A percentile compares a stretch with the other conserved stretches of the same genome.
Conservation (phyloP, 2,329 filamentous ascomycete genomes). For the Pleomassaria siparia region DNA sequence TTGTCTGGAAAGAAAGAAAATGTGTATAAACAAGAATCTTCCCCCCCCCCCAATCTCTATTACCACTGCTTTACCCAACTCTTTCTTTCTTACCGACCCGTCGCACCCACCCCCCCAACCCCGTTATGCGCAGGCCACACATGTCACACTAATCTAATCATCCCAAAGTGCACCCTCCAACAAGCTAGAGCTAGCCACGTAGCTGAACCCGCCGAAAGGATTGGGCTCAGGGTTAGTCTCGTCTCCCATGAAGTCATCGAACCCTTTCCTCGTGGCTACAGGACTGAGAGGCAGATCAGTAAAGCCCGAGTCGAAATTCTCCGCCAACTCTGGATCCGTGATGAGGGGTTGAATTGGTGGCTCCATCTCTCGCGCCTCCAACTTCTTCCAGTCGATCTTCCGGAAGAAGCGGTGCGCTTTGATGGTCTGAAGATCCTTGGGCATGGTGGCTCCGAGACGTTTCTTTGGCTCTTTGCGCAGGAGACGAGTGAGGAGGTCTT, state of each 20-base stretch:
- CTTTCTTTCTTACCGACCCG: neutral
- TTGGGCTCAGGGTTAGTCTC: constrained; percentile 50
- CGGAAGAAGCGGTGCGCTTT: constrained; percentile 96
- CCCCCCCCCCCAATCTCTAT: neutral
- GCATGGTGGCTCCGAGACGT: constrained; percentile 83
- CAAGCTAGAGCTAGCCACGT: constrained; percentile 54
- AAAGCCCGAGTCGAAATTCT: constrained; percentile 95
- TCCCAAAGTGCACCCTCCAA: constrained; percentile 41
- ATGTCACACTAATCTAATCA: too few species aligned
- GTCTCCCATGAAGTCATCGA: constrained; percentile 27
- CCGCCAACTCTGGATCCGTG: constrained; percentile 90
- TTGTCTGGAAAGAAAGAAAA: neutral
- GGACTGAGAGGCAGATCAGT: constrained; percentile 83
- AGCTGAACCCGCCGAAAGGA: constrained; percentile 58
- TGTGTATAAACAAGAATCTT: neutral
- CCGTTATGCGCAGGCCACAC: too few species aligned
- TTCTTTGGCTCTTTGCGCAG: constrained; percentile 91
- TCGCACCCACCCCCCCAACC: too few species aligned
- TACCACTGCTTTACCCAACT: neutral
- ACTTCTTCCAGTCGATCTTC: constrained; percentile 90
- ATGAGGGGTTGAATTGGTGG: constrained; percentile 92
- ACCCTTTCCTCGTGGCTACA: constrained; percentile 44
- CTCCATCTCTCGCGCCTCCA: constrained; percentile 78
- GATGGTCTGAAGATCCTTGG: constrained; percentile 80
- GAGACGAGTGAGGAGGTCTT: constrained; percentile 87